Conservation (phyloP, 1,284 basidiomycete genomes). For the Meripilus lineatus region DNA sequence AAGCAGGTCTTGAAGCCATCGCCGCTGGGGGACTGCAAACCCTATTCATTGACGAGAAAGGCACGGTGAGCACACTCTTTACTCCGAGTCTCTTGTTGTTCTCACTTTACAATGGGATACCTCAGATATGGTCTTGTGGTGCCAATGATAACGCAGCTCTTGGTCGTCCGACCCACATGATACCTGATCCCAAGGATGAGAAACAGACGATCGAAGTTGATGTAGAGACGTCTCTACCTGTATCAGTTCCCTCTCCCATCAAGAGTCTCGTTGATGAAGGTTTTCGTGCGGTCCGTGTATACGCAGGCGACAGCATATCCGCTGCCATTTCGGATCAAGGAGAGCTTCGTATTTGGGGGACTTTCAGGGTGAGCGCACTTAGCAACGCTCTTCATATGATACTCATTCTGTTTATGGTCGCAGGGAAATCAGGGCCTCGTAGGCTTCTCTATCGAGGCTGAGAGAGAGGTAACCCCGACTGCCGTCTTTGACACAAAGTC, state of each 20-base stretch:
- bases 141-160: conserved; percentile 92
- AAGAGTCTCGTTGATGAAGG: conserved; percentile 66
- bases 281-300: conserved; percentile 81
- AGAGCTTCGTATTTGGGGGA: conserved; percentile 86
- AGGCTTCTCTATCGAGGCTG: conserved; percentile 71
- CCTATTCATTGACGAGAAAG: conserved; percentile 79
- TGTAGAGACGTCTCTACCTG: conserved; percentile 72
- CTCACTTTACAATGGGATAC: conserved; percentile 5
- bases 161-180: conserved; percentile 73
- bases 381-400: conserved; percentile 5
- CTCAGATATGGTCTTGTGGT: conserved; percentile 81
- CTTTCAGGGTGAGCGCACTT: conserved; percentile 71
- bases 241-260: conserved; percentile 70
- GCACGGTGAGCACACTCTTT: conserved; percentile 54
- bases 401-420: conserved; percentile 7
- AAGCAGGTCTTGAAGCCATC: conserved; percentile 72
- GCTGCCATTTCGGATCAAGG: conserved; percentile 78
- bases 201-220: conserved; percentile 65
- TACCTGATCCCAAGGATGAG: conserved; percentile 59
- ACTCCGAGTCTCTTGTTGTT: conserved; percentile 6
- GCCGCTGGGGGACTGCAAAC: conserved; percentile 84
- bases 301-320: conserved; percentile 82
- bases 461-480: conserved; percentile 67
- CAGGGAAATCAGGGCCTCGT: conserved; percentile 79
- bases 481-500: conserved; percentile 66